Conservation (phyloP, 169 alveolate genomes). For the Plasmodium vivax region DNA sequence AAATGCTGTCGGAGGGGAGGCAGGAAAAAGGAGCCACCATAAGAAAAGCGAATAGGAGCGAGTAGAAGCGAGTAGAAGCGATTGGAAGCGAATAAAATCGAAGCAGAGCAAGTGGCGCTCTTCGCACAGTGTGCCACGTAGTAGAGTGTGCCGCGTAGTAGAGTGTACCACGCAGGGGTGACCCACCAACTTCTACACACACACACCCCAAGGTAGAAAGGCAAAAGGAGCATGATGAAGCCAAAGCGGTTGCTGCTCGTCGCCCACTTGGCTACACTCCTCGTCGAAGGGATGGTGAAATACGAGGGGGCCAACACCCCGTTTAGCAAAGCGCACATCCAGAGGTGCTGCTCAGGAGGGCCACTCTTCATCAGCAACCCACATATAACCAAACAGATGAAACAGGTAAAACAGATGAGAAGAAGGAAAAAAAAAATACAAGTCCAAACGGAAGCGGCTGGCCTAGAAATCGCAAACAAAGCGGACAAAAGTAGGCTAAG, state of each 20-base stretch:
- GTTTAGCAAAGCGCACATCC: neutral
- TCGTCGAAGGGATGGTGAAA: conserved; percentile 15
- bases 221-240: conserved; percentile 32
- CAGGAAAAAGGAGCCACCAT: neutral
- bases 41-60: neutral
- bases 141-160: neutral
- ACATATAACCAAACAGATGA: conserved; percentile 45
- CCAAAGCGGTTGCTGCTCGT: conserved; percentile 3
- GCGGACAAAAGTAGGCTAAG: neutral
- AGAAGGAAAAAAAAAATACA: conserved; percentile 17
- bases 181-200: neutral
- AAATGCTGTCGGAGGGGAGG: neutral
- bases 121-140: neutral
- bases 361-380: conserved; percentile 17
- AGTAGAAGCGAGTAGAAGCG: too few species aligned
- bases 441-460: neutral
- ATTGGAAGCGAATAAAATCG: neutral
- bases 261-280: conserved; percentile 10
- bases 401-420: neutral
- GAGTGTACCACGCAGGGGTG: neutral
- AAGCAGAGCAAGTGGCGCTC: neutral
- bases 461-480: neutral
- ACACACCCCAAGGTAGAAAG: neutral
- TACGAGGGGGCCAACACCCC: neutral
- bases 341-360: conserved; percentile 17